These are phyloP conservation scores for Cladobotryum mycophilum DNA, from an alignment of 2,329 filamentous ascomycete genomes.

Conservation along the genomic window DNA sequence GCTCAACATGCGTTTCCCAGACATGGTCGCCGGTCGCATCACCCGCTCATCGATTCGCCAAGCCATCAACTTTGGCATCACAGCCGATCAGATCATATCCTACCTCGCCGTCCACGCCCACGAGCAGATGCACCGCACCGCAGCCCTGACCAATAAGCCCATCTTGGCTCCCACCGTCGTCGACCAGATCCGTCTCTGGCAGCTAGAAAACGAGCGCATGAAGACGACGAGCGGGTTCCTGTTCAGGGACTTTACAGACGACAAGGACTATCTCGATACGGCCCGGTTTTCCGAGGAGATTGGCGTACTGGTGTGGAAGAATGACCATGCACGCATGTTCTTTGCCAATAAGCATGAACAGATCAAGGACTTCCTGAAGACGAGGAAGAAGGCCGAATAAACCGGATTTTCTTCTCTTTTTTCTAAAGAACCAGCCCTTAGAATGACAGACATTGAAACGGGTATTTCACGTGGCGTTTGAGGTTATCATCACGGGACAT, in stretches of 20 bases:
- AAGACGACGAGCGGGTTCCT: constrained; percentile 76
- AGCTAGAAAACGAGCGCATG: constrained; percentile 94
- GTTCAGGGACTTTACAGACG: constrained; percentile 78
- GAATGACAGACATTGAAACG: background rate
- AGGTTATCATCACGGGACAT: background rate
- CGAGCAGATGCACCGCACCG: constrained; percentile 77
- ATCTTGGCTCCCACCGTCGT: constrained; percentile 91
- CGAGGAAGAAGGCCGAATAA: constrained; percentile 47
- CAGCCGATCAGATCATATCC: constrained; percentile 87
- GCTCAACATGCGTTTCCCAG: constrained; percentile 84
- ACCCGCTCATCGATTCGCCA: constrained; percentile 82
- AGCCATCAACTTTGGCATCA: constrained; percentile 87
- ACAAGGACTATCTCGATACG: constrained; percentile 63
- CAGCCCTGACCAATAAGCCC: constrained; percentile 52
- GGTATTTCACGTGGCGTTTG: background rate
- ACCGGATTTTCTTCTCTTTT: background rate
- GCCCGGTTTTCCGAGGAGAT: constrained; percentile 80
- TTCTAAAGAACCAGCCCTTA: background rate
- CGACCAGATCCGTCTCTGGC: constrained; percentile 96
- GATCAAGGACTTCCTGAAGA: constrained; percentile 72
- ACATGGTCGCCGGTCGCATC: constrained; percentile 87
- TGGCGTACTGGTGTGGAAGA: constrained; percentile 84
- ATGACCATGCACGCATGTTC: constrained; percentile 72
- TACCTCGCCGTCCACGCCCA: constrained; percentile 92
- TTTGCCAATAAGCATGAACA: constrained; percentile 91